Evolutionary conservation across 306 rosid genomes (phyloP), one percentile per base, ranked within the genome.

Genomic region (Dicorynia guianensis): DNA sequence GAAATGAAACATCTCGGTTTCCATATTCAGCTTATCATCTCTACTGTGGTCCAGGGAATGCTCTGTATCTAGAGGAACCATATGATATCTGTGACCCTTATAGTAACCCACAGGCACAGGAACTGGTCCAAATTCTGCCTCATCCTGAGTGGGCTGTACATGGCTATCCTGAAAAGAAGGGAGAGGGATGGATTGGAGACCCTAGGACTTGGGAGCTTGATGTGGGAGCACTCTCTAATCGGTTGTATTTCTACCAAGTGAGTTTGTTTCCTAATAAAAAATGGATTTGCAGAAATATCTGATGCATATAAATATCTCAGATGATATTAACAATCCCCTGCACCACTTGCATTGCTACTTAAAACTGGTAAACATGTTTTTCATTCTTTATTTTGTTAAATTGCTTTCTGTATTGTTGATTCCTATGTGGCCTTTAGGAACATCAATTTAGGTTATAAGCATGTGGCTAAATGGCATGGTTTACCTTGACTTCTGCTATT

Each of bases 181-280:
- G 92, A 69, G 81, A 83, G 50, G 92, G 92, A 17, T 88, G 92
- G 92, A 25, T 81, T 63, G 92, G 92, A 48, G 78, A 83, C 73
- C 58, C 83, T 20, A 78, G 82, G 74, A 83, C 85, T 13, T 88
- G 92, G 92, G 86, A 72, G 70, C 89, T 88, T 58, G 89, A 88
- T 68, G 92, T 83, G 4, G 92, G 89, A 11, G 77, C 79, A 43
- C 84, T 85, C 19, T 85, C 92, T 5, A 57, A 52, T 76, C 84
- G 76, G 17, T 76, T 83, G 67, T 88, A 85, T 58, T 88, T 82
- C 81, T 88, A 83, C 74, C 89, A 85, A 88, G 92, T 85, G 64
- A 77, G 42, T 5, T 1, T 81, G 49, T 42, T 48, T 12, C 57
- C 40, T 69, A 25, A 19, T 12, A n/a, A 30, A n/a, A 58, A 50